phyloP scores from a whole-genome alignment of 768 basidiomycete species.

The Tubosaeta sp. region DNA sequence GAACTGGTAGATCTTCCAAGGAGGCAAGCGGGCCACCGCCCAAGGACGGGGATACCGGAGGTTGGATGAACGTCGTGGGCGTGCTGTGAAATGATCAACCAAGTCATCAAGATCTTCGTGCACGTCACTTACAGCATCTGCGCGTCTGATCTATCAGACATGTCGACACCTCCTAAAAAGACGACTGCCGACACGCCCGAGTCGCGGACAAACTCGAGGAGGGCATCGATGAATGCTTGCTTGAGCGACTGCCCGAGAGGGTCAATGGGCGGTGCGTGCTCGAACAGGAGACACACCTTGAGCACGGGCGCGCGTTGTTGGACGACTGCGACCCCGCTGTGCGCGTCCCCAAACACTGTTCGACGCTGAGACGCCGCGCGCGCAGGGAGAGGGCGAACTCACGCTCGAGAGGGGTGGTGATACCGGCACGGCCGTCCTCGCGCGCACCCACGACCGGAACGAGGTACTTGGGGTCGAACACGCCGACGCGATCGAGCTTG shows the following conservation, averaged over 20 bases:
- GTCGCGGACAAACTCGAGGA: slow-evolving; percentile 53
- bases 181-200: slow-evolving; percentile 51
- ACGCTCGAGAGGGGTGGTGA: slow-evolving; percentile 79
- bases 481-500: slow-evolving; percentile 54
- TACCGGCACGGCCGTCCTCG: slow-evolving; percentile 54
- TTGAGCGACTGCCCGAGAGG: slow-evolving; percentile 52
- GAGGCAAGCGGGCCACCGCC: slow-evolving; percentile 39
- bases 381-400: slow-evolving; percentile 22
- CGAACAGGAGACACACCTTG: slow-evolving; percentile 45
- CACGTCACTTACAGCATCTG: slow-evolving; percentile 64
- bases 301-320: slow-evolving; percentile 80
- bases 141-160: slow-evolving; percentile 64
- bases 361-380: not conserved
- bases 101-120: not conserved
- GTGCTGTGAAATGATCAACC: slow-evolving; percentile 40
- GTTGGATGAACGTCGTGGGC: slow-evolving; percentile 57
- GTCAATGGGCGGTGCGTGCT: not conserved
- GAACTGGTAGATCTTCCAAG: slow-evolving; percentile 47
- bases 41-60: slow-evolving; percentile 43
- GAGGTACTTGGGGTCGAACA: slow-evolving; percentile 58
- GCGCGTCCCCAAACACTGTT: slow-evolving; percentile 61
- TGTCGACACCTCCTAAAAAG: slow-evolving; percentile 73
- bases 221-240: slow-evolving; percentile 54
- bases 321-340: slow-evolving; percentile 51
- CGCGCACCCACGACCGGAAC: slow-evolving; percentile 72